Evolutionary conservation across 73 alveolate species (phyloP).

Genomic region (Uronychia binucleata): DNA sequence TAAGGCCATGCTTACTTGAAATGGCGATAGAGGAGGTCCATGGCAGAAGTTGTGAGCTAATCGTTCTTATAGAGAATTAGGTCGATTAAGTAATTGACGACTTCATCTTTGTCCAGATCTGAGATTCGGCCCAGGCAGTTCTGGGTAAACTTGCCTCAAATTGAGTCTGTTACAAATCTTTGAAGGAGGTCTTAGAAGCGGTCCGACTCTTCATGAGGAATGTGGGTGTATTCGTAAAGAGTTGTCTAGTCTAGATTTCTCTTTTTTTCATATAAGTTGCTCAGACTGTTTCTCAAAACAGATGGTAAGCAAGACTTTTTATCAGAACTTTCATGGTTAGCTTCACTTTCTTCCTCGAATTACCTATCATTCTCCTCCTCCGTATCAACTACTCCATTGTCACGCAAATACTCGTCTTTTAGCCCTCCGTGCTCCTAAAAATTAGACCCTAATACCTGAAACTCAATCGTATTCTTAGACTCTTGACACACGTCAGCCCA

Average conservation of each 20-base stretch:
- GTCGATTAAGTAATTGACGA: neutral
- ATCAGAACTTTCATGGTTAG: no score
- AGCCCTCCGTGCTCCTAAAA: neutral
- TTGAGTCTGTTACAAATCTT: neutral
- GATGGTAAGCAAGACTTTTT: no score
- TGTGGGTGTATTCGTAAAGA: no score
- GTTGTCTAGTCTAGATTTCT: neutral
- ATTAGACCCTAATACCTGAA: no score
- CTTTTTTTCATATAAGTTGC: neutral
- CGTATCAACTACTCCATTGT: neutral
- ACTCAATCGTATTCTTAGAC: no score
- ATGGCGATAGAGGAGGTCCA: constrained; percentile 8
- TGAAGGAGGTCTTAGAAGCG: neutral
- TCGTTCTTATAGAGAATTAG: neutral
- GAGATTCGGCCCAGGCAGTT: neutral
- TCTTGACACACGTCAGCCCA: neutral
- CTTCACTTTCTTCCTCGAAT: no score
- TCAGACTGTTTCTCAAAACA: no score
- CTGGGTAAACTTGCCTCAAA: neutral
- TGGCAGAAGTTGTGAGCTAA: neutral
- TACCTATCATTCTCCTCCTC: neutral
- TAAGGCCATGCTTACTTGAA: neutral
- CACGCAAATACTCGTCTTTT: neutral
- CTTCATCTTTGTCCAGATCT: constrained; percentile 3
- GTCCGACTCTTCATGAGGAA: no score